Conservation (phyloP, 495 filamentous ascomycete genomes). For the Hyaloscypha bicolor region DNA sequence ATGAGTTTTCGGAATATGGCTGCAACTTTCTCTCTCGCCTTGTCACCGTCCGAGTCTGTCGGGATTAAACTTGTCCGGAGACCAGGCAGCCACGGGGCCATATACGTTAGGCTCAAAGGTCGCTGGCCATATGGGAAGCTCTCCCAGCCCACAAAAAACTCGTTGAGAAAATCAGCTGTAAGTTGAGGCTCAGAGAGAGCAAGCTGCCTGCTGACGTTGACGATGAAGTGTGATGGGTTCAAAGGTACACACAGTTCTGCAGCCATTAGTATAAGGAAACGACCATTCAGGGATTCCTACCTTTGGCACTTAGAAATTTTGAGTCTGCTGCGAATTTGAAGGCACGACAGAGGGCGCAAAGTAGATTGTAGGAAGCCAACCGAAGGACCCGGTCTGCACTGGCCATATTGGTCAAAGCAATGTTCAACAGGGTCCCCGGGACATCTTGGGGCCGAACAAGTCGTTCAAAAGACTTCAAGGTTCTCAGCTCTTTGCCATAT, state of each 20-base stretch:
- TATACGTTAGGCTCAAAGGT: conserved; percentile 63
- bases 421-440: conserved; percentile 65
- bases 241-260: conserved; percentile 57
- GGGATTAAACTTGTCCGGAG: conserved; percentile 57
- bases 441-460: conserved; percentile 68
- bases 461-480: conserved; percentile 58
- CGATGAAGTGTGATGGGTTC: conserved; percentile 63
- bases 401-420: conserved; percentile 64
- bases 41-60: conserved; percentile 59
- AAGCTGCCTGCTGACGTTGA: conserved; percentile 62
- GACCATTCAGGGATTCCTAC: conserved; percentile 32
- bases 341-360: conserved; percentile 62
- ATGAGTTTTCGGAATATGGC: conserved; percentile 64
- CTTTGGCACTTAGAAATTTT: conserved; percentile 60
- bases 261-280: neutral
- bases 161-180: conserved; percentile 66
- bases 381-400: conserved; percentile 57
- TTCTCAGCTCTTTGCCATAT: conserved; percentile 58
- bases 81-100: conserved; percentile 65
- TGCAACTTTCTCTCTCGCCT: conserved; percentile 61
- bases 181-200: conserved; percentile 63
- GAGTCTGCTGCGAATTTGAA: conserved; percentile 65
- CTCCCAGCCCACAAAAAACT: conserved; percentile 71
- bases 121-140: conserved; percentile 63
- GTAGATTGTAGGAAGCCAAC: conserved; percentile 63